Percentiles rank a stretch among this genome's conserved stretches.
phyloP scores from a whole-genome alignment of 352 stramenopile species.

The Globisporangium solare region DNA sequence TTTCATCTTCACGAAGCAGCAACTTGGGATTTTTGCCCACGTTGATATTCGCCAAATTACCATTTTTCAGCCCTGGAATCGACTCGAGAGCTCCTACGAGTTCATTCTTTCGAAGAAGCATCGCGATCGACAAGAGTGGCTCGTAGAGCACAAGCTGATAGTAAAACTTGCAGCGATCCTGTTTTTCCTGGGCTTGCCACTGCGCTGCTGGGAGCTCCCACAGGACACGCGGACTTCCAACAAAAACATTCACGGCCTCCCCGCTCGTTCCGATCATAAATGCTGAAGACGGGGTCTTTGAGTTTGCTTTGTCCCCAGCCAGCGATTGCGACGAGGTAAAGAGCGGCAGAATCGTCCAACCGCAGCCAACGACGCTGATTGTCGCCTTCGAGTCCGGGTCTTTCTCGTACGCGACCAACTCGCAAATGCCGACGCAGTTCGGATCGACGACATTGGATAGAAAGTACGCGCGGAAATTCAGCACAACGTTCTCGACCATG shows the following conservation, averaged over 20 bases:
- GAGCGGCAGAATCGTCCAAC: conserved; percentile 90
- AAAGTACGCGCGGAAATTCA: conserved; percentile 84
- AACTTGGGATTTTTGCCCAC: conserved; percentile 62
- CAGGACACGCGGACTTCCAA: conserved; percentile 60
- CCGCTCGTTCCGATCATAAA: conserved; percentile 32
- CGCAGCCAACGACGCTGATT: conserved; percentile 76
- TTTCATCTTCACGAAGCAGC: conserved; percentile 37
- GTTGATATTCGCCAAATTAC: conserved; percentile 67
- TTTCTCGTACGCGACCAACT: conserved; percentile 90
- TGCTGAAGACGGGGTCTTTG: conserved; percentile 15
- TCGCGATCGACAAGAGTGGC: conserved; percentile 40
- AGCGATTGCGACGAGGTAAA: conserved; percentile 45
- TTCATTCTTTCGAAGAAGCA: conserved; percentile 84
- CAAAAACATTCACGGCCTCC: conserved; percentile 63
- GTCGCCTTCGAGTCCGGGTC: conserved; percentile 71
- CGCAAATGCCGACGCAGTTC: conserved; percentile 90
- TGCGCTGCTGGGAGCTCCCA: conserved; percentile 53
- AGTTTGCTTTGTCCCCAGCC: conserved; percentile 8
- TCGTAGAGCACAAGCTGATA: conserved; percentile 67
- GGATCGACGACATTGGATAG: conserved; percentile 82
- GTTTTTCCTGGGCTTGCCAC: conserved; percentile 52
- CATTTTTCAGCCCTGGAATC: conserved; percentile 69
- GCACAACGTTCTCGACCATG: conserved; percentile 38
- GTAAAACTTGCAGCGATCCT: conserved; percentile 58
- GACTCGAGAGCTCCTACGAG: conserved; percentile 74